Evolutionary conservation across 2,329 filamentous ascomycete species (phyloP).

Genomic region (Aspergillus sp.): DNA sequence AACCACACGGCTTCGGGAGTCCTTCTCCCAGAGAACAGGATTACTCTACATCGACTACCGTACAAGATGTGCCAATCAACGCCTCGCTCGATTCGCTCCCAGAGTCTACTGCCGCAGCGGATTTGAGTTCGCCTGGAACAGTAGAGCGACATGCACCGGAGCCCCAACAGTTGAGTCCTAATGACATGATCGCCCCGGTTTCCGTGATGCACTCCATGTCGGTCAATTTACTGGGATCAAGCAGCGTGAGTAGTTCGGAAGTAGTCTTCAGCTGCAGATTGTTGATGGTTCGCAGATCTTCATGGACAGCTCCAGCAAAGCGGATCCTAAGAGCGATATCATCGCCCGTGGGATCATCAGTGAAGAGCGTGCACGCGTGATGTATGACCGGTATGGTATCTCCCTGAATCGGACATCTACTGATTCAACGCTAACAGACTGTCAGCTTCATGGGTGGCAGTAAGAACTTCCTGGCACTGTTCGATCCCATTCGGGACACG

Average conservation of each 20-base stretch:
- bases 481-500: conserved; percentile 40
- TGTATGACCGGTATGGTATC: conserved; percentile 35
- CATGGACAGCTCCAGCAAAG: conserved; percentile 32
- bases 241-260: conserved; percentile 24
- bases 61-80: conserved; percentile 24
- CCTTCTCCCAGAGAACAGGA: conserved; percentile 29
- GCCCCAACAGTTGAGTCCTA: conserved; percentile 37
- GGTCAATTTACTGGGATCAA: conserved; percentile 34
- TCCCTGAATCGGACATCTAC: background rate
- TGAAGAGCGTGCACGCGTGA: conserved; percentile 36
- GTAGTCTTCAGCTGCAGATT: too few species aligned
- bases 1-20: conserved; percentile 23
- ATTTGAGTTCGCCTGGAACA: conserved; percentile 27
- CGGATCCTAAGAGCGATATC: conserved; percentile 33
- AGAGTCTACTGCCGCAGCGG: conserved; percentile 18
- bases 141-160: conserved; percentile 31
- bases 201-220: conserved; percentile 42
- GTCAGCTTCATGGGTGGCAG: conserved; percentile 35
- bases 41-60: conserved; percentile 26
- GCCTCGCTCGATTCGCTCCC: conserved; percentile 27
- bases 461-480: conserved; percentile 37
- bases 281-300: conserved; percentile 27
- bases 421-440: background rate
- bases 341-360: conserved; percentile 36
- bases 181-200: conserved; percentile 40